Conservation (phyloP, 129 eudicot species). For the Helianthus annuus region HanXRQr2.0-SUNRISE NC_035448.2:129112573-129113072, state of each 20-base stretch:
- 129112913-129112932: background rate
- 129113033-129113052: constrained; percentile 15
- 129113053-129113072: background rate
- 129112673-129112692: no score
- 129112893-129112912: background rate
- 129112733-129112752: no score
- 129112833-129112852: background rate
- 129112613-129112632: no score
- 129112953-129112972: background rate
- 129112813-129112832: background rate
- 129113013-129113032: background rate
- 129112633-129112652: no score
- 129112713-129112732: no score
- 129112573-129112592: no score
- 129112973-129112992: background rate
- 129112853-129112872: background rate
- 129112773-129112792: no score
- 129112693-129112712: no score
- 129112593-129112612: no score
- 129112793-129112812: background rate
- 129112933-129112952: background rate
- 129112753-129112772: no score
- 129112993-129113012: background rate
- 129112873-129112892: background rate
- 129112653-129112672: no score